These are phyloP conservation scores for Tetracladium marchalianum DNA, from an alignment of 495 filamentous ascomycete species.

Conservation along the genomic window DNA sequence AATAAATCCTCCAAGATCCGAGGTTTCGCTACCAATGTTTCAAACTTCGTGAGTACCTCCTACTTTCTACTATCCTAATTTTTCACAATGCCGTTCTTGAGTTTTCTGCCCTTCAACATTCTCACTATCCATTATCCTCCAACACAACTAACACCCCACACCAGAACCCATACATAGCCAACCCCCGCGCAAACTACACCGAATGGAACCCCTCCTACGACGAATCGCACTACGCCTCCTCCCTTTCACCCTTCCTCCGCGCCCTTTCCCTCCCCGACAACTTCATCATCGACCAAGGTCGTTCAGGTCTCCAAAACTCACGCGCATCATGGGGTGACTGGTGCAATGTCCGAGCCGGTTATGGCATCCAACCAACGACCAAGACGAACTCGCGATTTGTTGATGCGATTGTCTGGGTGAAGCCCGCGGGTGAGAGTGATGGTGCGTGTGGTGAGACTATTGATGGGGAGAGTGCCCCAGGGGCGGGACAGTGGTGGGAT, in stretches of 20 bases:
- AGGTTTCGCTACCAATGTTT: conserved; percentile 66
- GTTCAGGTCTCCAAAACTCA: conserved; percentile 52
- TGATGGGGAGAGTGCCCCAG: background rate
- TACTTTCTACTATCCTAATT: no score
- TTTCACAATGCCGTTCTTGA: no score
- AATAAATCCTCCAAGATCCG: conserved; percentile 44
- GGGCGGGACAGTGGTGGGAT: conserved; percentile 6
- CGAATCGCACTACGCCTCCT: conserved; percentile 62
- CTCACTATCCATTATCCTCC: no score
- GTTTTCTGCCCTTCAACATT: no score
- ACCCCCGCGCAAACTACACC: conserved; percentile 40
- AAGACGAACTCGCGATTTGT: conserved; percentile 48
- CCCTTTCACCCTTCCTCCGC: conserved; percentile 48
- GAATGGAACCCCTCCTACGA: conserved; percentile 49
- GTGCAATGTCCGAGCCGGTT: conserved; percentile 73
- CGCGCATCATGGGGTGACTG: conserved; percentile 67
- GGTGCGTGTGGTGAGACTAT: conserved; percentile 50
- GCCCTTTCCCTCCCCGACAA: conserved; percentile 56
- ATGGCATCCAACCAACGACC: conserved; percentile 55
- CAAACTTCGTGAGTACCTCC: conserved; percentile 43
- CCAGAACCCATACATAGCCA: conserved; percentile 43
- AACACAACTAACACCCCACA: no score
- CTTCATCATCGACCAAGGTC: conserved; percentile 51
- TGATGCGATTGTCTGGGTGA: conserved; percentile 74
- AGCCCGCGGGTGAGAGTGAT: conserved; percentile 73